Percentiles rank a stretch among this genome's conserved stretches.
phyloP scores from a whole-genome alignment of 306 rosid genomes.

The Phaseolus lunatus region DNA sequence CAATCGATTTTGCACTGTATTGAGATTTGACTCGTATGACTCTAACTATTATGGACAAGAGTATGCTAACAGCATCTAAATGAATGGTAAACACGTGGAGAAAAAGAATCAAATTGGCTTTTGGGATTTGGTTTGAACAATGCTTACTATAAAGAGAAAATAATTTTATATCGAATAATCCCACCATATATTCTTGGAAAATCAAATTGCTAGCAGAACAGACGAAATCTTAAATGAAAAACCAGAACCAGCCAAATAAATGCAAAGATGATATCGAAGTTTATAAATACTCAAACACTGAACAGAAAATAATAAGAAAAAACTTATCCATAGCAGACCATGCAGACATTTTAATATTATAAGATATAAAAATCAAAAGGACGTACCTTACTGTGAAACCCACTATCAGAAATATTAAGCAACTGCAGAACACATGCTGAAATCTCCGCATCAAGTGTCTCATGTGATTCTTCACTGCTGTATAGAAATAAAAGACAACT shows the following conservation, averaged over 20 bases:
- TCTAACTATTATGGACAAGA: background rate
- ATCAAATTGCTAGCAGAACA: background rate
- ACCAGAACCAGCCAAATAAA: background rate
- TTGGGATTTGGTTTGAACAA: background rate
- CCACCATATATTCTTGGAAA: background rate
- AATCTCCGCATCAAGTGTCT: conserved; percentile 57
- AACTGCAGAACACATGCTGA: conserved; percentile 58
- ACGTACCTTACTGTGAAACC: conserved; percentile 55
- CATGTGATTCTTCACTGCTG: conserved; percentile 56
- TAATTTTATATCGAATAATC: background rate
- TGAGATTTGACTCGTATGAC: no score
- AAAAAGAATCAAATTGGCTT: background rate
- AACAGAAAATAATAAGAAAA: background rate
- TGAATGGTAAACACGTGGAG: background rate
- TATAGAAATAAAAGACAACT: conserved; percentile 33
- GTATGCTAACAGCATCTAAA: background rate
- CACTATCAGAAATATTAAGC: conserved; percentile 55
- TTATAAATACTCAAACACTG: background rate
- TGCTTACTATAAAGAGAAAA: background rate
- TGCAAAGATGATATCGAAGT: background rate
- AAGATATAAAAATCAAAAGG: background rate
- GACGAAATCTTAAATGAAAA: background rate
- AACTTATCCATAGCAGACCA: conserved; percentile 4
- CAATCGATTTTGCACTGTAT: no score
- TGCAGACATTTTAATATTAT: conserved; percentile 20